phyloP scores from a whole-genome alignment of 2,329 filamentous ascomycete species.

The Penicillium vulpinum region DNA sequence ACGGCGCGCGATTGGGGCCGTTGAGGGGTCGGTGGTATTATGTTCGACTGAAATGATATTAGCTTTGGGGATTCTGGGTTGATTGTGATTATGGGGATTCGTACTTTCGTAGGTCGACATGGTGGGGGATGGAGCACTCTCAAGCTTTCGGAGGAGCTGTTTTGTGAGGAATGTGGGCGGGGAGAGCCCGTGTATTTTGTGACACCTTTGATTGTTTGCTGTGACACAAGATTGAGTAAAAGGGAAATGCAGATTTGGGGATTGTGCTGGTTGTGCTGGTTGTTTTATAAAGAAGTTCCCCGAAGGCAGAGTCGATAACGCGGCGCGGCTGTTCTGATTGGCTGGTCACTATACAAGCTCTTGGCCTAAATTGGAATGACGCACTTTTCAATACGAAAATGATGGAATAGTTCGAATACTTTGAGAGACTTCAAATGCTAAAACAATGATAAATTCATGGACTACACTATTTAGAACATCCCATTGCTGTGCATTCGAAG shows the following conservation, averaged over 20 bases:
- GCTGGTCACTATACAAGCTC: background rate
- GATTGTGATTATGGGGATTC: background rate
- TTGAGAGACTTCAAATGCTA: background rate
- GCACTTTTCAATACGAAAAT: too few species aligned
- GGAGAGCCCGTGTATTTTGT: constrained; percentile 12
- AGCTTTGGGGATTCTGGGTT: background rate
- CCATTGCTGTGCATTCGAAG: background rate
- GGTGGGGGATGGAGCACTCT: constrained; percentile 14
- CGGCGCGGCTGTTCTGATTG: constrained; percentile 16
- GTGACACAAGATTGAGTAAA: constrained; percentile 1
- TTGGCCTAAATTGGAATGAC: background rate
- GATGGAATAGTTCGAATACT: background rate
- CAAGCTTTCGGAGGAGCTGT: constrained; percentile 9
- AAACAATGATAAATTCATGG: background rate
- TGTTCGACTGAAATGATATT: constrained; percentile 41
- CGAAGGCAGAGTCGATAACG: constrained; percentile 26
- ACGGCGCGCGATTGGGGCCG: constrained; percentile 33
- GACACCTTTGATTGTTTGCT: constrained; percentile 9
- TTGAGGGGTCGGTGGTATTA: constrained; percentile 38
- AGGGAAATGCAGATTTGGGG: background rate
- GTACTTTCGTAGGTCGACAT: constrained; percentile 48
- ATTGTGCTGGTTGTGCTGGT: background rate
- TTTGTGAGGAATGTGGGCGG: constrained; percentile 3
- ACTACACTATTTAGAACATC: too few species aligned
- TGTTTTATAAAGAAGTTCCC: background rate